phyloP scores from a whole-genome alignment of 495 filamentous ascomycete genomes.

The Endocarpon pusillum region DNA sequence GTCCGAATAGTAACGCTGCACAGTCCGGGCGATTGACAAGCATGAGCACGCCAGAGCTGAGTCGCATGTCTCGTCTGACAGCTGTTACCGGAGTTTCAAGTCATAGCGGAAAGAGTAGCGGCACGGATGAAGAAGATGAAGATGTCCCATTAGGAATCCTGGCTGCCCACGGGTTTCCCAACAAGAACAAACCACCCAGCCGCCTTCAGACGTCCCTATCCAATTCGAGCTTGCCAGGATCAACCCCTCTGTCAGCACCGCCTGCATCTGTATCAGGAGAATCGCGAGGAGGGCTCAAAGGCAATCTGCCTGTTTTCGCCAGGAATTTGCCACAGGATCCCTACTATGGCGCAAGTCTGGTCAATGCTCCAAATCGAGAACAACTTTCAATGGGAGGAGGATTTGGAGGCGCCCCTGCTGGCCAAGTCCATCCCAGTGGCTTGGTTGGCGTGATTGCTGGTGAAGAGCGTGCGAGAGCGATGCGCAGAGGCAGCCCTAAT shows the following conservation, averaged over 20 bases:
- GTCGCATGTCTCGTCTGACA: constrained; percentile 16
- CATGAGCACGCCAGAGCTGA: constrained; percentile 28
- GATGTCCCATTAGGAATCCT: constrained; percentile 79
- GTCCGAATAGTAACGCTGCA: constrained; percentile 23
- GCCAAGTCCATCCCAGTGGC: constrained; percentile 46
- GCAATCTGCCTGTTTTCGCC: constrained; percentile 65
- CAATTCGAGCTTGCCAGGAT: constrained; percentile 30
- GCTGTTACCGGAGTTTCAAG: constrained; percentile 20
- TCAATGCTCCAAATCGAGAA: constrained; percentile 59
- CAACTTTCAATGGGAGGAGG: constrained; percentile 54
- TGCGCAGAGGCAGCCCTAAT: constrained; percentile 67
- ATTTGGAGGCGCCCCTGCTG: constrained; percentile 21
- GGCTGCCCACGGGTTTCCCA: constrained; percentile 83
- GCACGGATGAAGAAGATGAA: constrained; percentile 62
- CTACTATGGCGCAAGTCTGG: constrained; percentile 67
- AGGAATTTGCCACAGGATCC: constrained; percentile 76
- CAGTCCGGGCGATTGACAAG: constrained; percentile 26
- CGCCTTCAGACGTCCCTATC: constrained; percentile 49
- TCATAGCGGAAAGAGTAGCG: constrained; percentile 27
- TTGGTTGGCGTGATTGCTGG: constrained; percentile 80
- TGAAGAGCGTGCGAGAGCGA: constrained; percentile 62
- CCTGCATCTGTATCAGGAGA: constrained; percentile 25
- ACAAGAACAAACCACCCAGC: constrained; percentile 61
- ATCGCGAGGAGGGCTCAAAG: constrained; percentile 23
- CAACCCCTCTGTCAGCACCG: constrained; percentile 21